Evolutionary conservation across 345 rosid species (phyloP), one percentile per base, ranked within the genome.

Genomic region (Eucalyptus paniculata): DNA sequence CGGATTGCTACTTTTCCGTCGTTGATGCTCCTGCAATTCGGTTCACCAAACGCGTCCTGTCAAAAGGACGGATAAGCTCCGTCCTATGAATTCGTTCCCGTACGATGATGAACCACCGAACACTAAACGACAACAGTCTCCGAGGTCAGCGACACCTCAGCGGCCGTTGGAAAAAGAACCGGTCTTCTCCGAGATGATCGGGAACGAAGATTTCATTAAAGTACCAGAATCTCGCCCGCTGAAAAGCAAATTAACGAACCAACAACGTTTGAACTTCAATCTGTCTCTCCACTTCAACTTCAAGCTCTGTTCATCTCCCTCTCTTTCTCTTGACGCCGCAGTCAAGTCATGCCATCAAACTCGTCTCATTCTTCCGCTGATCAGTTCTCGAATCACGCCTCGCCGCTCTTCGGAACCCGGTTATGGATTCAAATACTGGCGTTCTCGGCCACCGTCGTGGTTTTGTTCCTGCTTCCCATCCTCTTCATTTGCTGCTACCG

Each of bases 371-470:
- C 49, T 40, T 26, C 49, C 28, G 4, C 56, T 3, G 28, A 77
- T 47, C 89, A 82, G 50, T 94, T 94, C 88, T 88, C 91, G 85
- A 93, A 90, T 65, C 94, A 90, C 47, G 93, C 94, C 83, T 89
- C 94, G 4, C 88, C 94, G 6, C 90, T 96, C 49, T 93, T 96
- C 15, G 96, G 96, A 58, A 85, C 94, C 89, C 90, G 83, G 60
- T 88, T 95, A 85, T 94, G 95, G 97, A 86, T 97, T 80, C 90
- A 94, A 30, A 86, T 97, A 45, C 86, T 94, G 37, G 88, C 87
- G 37, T 87, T 91, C 60, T 24, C 85, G 37, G 87, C 86, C 62
- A 80, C 93, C n/a, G 32, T 93, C 90, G 24, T 92, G 15, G 53
- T 89, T 26, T 34, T 91, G 9, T n/a, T 93, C 24, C 83, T 94